Conservation (phyloP, 73 alveolate genomes). For the Tetrahymena malaccensis region DNA sequence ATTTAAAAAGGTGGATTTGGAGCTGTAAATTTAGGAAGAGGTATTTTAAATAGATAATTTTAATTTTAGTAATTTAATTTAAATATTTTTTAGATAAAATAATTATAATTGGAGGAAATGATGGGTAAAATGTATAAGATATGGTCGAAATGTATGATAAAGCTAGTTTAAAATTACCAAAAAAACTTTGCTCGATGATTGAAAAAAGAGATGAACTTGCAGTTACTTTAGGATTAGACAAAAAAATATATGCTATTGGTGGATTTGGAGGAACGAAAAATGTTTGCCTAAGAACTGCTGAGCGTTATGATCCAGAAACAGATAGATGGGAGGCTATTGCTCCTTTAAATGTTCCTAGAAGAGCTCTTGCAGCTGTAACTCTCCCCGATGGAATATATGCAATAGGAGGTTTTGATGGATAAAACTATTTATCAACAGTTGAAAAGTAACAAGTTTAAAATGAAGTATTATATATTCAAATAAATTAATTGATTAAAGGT, state of each 20-base stretch:
- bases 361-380: constrained; percentile 86
- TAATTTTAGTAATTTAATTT: background rate
- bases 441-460: constrained; percentile 57
- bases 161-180: constrained; percentile 59
- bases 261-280: constrained; percentile 70
- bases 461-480: background rate
- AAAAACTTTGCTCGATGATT: constrained; percentile 26
- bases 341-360: constrained; percentile 74
- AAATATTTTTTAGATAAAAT: background rate
- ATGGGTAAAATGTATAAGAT: constrained; percentile 44
- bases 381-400: constrained; percentile 93
- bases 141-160: constrained; percentile 46
- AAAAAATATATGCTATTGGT: constrained; percentile 71
- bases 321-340: constrained; percentile 74
- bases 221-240: constrained; percentile 52
- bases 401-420: constrained; percentile 93
- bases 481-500: background rate
- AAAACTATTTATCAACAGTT: constrained; percentile 59
- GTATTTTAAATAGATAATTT: background rate
- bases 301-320: constrained; percentile 54
- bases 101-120: constrained; percentile 73
- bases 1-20: constrained; percentile 72
- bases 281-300: constrained; percentile 72
- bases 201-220: constrained; percentile 75
- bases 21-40: constrained; percentile 31